Base-by-base conservation (phyloP, 2,329 filamentous ascomycete species). In the Zarea fungicola region DNA sequence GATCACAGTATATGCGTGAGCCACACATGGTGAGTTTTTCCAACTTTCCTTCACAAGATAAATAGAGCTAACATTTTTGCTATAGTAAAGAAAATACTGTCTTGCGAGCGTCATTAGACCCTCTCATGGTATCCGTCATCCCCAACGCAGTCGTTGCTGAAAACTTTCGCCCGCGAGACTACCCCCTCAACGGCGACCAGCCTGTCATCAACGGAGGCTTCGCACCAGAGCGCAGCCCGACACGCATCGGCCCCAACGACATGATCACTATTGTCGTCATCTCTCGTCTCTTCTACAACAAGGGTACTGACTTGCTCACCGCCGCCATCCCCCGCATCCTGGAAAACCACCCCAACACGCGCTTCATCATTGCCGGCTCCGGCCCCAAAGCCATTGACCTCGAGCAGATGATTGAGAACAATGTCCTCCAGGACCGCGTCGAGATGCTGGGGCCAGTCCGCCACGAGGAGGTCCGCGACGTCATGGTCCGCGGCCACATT, bases 71-170 rank as follows among this genome's bases (percentile, higher is more conserved):
- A 66, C 54, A 25, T 18, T 29, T 16, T 3, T 31, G 3, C 55
- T n/a, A n/a, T n/a, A 95, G 90, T 73, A 99, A 99, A 66, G 93
- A 99, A 66, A 99, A 99, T 62, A 99, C 93, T 0, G 93, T 97
- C 6, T 79, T 99, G 9, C 81, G 93, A 60, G 93, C 93, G 4
- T 96, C 92, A 0, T 78, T 99, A 2, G 95, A 99, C 61, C 95
- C 93, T 2, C 74, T 96, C 21, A 96, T 96, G 84, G 93, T 99
- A 19, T 97, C 92, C 0, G 93, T 96, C 31, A 97, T 99, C 51
- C 93, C 93, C 13, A 99, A 99, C 58, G 93, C 93, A 9, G 88
- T 99, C 2, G 95, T 99, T 1, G 91, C 95, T 10, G 91, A 96
- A 61, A 95, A 96, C 69, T 99, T 99, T 62, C 82, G 84, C 44